These are phyloP conservation scores for Ascochyta rabiei DNA, from an alignment of 2,329 filamentous ascomycete species.

Conservation along the genomic window DNA sequence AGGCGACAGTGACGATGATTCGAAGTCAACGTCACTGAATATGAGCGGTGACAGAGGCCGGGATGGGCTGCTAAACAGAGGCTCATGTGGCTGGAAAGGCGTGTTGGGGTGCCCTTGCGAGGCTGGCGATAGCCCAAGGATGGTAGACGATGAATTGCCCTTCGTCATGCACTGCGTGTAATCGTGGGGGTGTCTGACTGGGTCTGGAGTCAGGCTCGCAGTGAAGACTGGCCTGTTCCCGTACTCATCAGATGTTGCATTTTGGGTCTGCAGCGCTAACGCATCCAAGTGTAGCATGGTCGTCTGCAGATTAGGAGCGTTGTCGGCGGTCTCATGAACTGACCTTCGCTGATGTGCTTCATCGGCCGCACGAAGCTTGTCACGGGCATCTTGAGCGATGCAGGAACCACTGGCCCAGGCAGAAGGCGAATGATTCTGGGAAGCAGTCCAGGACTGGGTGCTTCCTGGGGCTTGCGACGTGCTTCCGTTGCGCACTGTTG, in stretches of 20 bases:
- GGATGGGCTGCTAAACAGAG: neutral
- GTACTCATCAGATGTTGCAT: neutral
- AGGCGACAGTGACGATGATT: slow-evolving; percentile 19
- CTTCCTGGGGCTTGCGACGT: neutral
- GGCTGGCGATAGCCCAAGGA: neutral
- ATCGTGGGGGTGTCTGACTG: neutral
- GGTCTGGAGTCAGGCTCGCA: neutral
- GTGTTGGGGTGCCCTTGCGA: neutral
- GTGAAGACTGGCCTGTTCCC: neutral
- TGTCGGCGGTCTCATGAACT: neutral
- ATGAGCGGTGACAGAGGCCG: slow-evolving; percentile 19
- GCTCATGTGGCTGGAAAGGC: neutral
- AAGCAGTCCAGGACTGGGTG: slow-evolving; percentile 5
- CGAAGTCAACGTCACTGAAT: slow-evolving; percentile 25
- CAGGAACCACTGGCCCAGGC: slow-evolving; percentile 30
- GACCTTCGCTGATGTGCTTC: slow-evolving; percentile 26
- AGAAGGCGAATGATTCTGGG: neutral
- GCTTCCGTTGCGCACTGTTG: neutral
- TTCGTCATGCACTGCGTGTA: neutral
- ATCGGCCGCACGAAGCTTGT: slow-evolving; percentile 32
- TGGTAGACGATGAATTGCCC: neutral
- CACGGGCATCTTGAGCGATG: slow-evolving; percentile 30
- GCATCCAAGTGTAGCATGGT: slow-evolving; percentile 1
- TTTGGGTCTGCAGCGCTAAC: neutral
- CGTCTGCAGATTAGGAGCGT: neutral